Evolutionary conservation across 176 grass and related monocot genomes (phyloP), one percentile per base, ranked within the genome.

Genomic region (Microstegium vimineum): DNA sequence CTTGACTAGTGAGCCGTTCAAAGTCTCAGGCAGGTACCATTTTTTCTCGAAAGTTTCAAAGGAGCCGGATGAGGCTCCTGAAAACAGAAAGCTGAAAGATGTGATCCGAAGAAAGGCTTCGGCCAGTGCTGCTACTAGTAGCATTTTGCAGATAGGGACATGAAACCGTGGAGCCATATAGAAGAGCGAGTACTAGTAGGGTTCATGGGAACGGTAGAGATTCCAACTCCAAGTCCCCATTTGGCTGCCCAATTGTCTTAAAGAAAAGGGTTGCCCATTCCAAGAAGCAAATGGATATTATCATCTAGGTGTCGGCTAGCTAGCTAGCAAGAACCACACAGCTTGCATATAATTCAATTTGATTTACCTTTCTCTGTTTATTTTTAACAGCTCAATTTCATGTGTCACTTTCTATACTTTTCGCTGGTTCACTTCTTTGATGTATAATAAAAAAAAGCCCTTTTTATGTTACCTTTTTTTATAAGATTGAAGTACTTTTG

Each of bases 41-140:
- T 68, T 78, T 78, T 86, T 74, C 88, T 86, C 23, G 13, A 66
- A 59, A 86, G 79, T 59, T 86, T 86, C 67, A 61, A 78, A 86
- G 51, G 67, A 52, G 49, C 17, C 49, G 61, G 88, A 69, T 40
- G 13, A 32, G 40, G 67, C 68, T 47, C 82, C 45, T 18, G 78
- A 61, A 78, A 60, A 66, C 74, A 82, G 59, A 78, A 86, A 61
- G 57, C 13, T 22, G 56, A 82, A 65, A 65, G 3, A 36, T 54
- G 27, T 23, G 7, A 54, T 72, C 25, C 11, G 52, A 23, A 47
- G 37, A 77, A 32, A 42, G 31, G 64, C 68, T 88, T 41, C n/a
- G n/a, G 34, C 34, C 8, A 33, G 17, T 54, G 34, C 17, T 75
- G n/a, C 49, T 45, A 79, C 4, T 13, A 54, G 10, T 32, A 25